Evolutionary conservation across 1,284 basidiomycete genomes (phyloP), one percentile per base, ranked within the genome.

Genomic region (Irpex sp.): DNA sequence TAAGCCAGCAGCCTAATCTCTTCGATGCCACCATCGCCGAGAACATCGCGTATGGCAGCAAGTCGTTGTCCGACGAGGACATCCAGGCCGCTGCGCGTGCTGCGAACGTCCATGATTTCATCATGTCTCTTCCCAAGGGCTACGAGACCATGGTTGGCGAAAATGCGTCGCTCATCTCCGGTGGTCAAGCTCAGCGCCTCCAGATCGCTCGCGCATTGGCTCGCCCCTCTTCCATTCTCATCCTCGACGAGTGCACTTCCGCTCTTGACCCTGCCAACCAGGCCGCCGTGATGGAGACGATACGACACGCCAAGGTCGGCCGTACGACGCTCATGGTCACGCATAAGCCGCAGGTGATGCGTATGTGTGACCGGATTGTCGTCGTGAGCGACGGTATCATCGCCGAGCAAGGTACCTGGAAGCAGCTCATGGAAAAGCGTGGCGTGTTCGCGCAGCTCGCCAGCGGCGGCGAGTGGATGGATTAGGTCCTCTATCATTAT

Each of bases 171-270:
- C 83, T 95, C 57, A 87, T 98, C 63, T 97, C 94, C 0, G 97
- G 97, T 36, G 97, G 97, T 1, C 97, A 99, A 74, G 93, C 92
- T 1, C 97, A 99, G 76, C 85, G 97, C 3, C 76, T 99, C 6
- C 91, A 93, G 70, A 95, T 98, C 67, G 97, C 97, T 0, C 85
- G 97, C 1, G 95, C 95, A 0, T 82, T 98, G 13, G 88, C 90
- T 6, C 79, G 87, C 9, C 81, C 83, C 0, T 81, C 90, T 0
- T 83, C 80, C 39, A 84, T 97, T n/a, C 80, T 98, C 36, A 88
- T 98, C 57, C 80, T 98, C 57, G 97, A 98, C 76, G 97, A 98
- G 75, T 97, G 93, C 72, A 99, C 97, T 5, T 90, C 87, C 49
- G 94, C 96, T 5, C 80, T 98, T 62, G 97, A 98, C 74, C 78